These are phyloP conservation scores for Allomyces macrogynus DNA, from an alignment of 192 early-diverging fungal genomes.

Conservation along the genomic window DNA sequence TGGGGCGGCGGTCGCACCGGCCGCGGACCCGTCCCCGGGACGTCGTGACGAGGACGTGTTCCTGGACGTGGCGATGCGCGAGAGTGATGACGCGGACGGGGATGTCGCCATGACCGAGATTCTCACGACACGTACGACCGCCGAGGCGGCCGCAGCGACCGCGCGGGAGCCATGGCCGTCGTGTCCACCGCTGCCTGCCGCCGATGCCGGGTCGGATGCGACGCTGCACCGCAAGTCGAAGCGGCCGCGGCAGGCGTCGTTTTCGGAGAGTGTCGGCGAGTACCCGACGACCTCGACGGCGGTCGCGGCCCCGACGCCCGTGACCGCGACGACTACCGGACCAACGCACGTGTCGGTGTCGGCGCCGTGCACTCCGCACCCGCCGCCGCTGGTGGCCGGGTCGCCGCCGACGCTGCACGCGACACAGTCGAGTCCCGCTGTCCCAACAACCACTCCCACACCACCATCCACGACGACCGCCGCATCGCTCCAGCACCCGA, in stretches of 20 bases:
- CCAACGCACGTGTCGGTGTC: too few relatives aligned
- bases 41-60: background rate
- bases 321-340: too few relatives aligned
- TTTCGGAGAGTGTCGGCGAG: background rate
- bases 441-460: background rate
- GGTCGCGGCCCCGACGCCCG: background rate
- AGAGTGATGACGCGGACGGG: background rate
- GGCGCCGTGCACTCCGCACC: too few relatives aligned
- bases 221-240: background rate
- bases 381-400: too few relatives aligned
- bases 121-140: background rate
- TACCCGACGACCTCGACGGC: background rate
- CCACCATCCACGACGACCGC: background rate
- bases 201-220: background rate
- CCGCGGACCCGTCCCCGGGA: background rate
- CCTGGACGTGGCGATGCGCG: background rate
- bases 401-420: too few relatives aligned
- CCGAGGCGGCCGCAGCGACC: background rate
- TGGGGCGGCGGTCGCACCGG: background rate
- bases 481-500: background rate
- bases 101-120: background rate
- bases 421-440: background rate
- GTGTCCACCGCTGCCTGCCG: background rate
- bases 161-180: background rate
- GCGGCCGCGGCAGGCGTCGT: background rate